Base-by-base conservation (phyloP, 1,284 basidiomycete genomes). In the Melampsora americana region DNA sequence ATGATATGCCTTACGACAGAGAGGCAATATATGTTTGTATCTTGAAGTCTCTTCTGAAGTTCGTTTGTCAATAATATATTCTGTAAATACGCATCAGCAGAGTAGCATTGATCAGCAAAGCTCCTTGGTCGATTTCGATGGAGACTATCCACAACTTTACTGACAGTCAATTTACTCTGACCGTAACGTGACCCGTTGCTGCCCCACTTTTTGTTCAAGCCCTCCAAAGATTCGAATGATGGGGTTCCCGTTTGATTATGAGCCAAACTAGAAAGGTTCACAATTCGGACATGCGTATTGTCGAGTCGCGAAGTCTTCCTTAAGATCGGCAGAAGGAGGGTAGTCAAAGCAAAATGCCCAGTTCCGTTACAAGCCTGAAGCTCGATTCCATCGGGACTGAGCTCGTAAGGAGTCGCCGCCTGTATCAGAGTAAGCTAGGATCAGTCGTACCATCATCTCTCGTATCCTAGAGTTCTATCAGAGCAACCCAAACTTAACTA, bases 1-100 rank as follows among this genome's bases (percentile, higher is more conserved):
- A 28, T 4, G 18, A 14, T 1, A 56, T 56, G 16, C 2, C 75
- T 42, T 9, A 71, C 68, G 20, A 78, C 64, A 26, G 71, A 66
- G 9, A 78, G 56, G 3, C 78, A 77, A 5, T 69, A 64, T 23
- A 79, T 77, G 59, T 77, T 78, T 5, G 79, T 78, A 9, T 30
- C 60, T 46, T 78, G 61, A 1, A 80, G 42, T 7, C 78, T 77
- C 12, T 77, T 77, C 32, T 80, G 79, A 0, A 81, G 67, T 2
- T 76, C 80, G 16, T 65, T 64, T 1, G 78, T 48, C 60, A 80
- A 81, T 14, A 80, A 48, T 26, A 80, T 53, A 65, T 79, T 79
- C 23, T 79, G 69, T 56, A 44, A 16, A 20, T 60, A 53, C 42
- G 35, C n/a, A 11, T 44, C 53, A 44, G 6, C 2, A 23, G 20